phyloP scores from a whole-genome alignment of 495 filamentous ascomycete species.

The Annulohypoxylon maeteangense region DNA sequence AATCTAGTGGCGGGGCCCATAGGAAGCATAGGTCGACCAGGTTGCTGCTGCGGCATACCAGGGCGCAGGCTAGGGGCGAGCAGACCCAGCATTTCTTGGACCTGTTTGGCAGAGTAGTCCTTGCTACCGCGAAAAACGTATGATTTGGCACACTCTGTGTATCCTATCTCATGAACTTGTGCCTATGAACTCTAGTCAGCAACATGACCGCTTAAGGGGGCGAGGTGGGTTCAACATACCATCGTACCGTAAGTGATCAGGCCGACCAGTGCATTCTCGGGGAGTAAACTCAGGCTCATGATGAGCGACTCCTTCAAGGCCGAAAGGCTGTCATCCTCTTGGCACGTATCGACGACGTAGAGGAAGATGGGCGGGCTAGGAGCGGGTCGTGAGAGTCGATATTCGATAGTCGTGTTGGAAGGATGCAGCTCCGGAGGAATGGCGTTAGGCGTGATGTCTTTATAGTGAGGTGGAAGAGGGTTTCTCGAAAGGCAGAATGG shows the following conservation, averaged over 20 bases:
- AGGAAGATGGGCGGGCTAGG: constrained; percentile 96
- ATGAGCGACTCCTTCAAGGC: constrained; percentile 96
- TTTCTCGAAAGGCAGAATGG: constrained; percentile 98
- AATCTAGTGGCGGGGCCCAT: constrained; percentile 89
- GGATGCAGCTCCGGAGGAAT: constrained; percentile 97
- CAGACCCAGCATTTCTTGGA: constrained; percentile 98
- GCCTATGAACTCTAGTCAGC: constrained; percentile 66
- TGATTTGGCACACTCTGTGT: constrained; percentile 98
- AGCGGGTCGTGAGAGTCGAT: constrained; percentile 90
- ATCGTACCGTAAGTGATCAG: constrained; percentile 97
- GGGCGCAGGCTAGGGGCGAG: constrained; percentile 75
- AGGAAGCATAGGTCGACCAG: constrained; percentile 74
- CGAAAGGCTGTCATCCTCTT: constrained; percentile 96
- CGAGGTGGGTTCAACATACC: constrained; percentile 62
- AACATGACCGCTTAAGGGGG: not conserved
- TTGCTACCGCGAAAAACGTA: constrained; percentile 99
- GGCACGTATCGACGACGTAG: constrained; percentile 98
- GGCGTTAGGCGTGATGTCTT: constrained; percentile 94
- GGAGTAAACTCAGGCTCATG: constrained; percentile 95
- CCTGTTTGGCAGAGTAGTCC: constrained; percentile 95
- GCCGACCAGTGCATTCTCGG: constrained; percentile 92
- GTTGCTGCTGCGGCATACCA: constrained; percentile 76
- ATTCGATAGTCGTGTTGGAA: constrained; percentile 95
- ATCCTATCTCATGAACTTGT: constrained; percentile 98
- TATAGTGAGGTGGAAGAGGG: constrained; percentile 94